Conservation (phyloP, 192 early-diverging fungal genomes). For the Ambispora gerdemannii region DNA sequence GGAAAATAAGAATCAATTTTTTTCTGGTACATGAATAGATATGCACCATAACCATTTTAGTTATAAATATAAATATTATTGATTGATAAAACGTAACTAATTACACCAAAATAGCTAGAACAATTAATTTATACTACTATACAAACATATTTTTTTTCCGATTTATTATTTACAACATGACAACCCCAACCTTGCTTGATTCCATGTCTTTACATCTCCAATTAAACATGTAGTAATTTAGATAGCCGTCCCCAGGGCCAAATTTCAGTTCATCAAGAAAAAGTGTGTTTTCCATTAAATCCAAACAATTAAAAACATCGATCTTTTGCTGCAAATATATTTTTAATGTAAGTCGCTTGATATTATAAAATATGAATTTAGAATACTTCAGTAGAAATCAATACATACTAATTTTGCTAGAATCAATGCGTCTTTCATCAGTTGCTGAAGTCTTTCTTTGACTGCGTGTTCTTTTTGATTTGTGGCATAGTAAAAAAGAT, state of each 20-base stretch:
- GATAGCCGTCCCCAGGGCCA: constrained; percentile 86
- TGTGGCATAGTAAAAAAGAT: constrained; percentile 90
- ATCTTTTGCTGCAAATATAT: constrained; percentile 53
- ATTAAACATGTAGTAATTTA: constrained; percentile 98
- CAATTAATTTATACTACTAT: no score
- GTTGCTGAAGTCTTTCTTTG: constrained; percentile 49
- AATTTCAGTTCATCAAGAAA: constrained; percentile 86
- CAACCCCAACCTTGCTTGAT: constrained; percentile 74
- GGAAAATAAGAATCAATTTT: no score
- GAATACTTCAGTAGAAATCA: neutral
- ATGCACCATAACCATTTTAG: no score
- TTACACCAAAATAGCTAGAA: no score
- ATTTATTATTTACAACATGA: constrained; percentile 82
- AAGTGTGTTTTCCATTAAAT: constrained; percentile 85
- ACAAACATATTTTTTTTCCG: no score
- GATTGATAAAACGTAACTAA: no score
- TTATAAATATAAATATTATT: no score
- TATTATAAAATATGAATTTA: neutral
- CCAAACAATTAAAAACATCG: constrained; percentile 95
- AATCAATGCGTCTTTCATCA: constrained; percentile 82
- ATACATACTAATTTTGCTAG: constrained; percentile 50
- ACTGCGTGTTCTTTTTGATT: constrained; percentile 48
- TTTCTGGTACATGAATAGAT: no score
- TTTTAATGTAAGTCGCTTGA: neutral
- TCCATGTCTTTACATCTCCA: constrained; percentile 74